Base-by-base conservation (phyloP, 257 asterid genomes). In the Salvia rosmarinus region DNA sequence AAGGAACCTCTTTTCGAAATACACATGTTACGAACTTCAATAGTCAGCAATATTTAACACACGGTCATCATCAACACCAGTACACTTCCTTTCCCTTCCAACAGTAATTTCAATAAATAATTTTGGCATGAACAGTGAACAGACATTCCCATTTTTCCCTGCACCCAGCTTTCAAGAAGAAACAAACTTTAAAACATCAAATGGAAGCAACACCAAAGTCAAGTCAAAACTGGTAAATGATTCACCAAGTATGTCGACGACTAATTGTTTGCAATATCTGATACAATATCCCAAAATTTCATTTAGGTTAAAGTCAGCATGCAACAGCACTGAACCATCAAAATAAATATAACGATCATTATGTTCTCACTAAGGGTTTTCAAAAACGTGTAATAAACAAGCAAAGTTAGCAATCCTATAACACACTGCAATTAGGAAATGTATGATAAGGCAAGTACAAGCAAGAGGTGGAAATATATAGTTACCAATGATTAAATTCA, bases 61-160 rank as follows among this genome's bases (percentile, higher is more conserved):
- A 73, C 75, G 71, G 51, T 43, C 78, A 34, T 73, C 84, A 81
- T 77, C 76, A 71, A 71, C 74, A 73, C 69, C 50, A 68, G 71
- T 28, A 75, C 46, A 70, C 72, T 58, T 68, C 66, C 63, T 52
- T 51, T 70, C 40, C 72, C 76, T 44, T 47, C 58, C 79, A 56
- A 71, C 63, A 61, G 74, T 60, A 65, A 68, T 67, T 54, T 75
- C 83, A 63, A 66, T 51, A 67, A 76, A 49, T 57, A 75, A 72
- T 71, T 81, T 64, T 78, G 70, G 39, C 75, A 72, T 19, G 79
- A 59, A 60, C 72, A 75, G 77, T 35, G 78, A 71, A 72, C 75
- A 51, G 64, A 71, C 67, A 64, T 43, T 39, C 77, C 81, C 71
- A 49, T 20, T 73, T 39, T 73, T 43, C 50, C 78, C 77, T 69